Evolutionary conservation across 805 yeast species (phyloP), one percentile per base, ranked within the genome.

Genomic region (Aciculoconidium aculeatum): DNA sequence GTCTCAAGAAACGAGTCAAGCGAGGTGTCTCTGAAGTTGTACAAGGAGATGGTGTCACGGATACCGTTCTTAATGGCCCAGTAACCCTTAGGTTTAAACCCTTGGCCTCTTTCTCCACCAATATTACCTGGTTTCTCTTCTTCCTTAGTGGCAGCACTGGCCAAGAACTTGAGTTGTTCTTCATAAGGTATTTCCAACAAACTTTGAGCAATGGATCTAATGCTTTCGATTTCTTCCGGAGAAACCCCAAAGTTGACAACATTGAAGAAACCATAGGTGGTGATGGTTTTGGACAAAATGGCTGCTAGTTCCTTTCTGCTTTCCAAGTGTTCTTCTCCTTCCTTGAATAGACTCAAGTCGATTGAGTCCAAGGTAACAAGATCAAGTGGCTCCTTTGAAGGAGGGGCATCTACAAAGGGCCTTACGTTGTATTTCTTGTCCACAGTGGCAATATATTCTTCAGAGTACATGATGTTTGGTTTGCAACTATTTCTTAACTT

Each of bases 141-240:
- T 27, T 52, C 58, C 25, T 49, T 47, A n/a, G 41, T 46, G 11
- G 44, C 36, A n/a, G 58, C 58, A 28, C 59, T 49, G 2, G 58
- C 57, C 15, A 51, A 36, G 31, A 38, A 51, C 27, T 48, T 33
- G 7, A 33, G 23, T 31, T 55, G 48, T 13, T 39, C 47, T 13
- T 47, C 52, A 9, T 45, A 44, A 2, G 58, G 57, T n/a, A 53
- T 26, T 8, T 45, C 49, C 9, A 49, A 37, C 21, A 53, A 30
- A 18, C 49, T 37, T 15, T 55, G 53, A n/a, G 47, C 47, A 13
- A 54, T 41, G 7, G 51, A 36, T 28, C 49, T 33, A 4, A 49
- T 33, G 11, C 37, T 32, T 11, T 45, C 51, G 15, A 47, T 41
- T 29, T 39, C 32, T 15, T 47, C 45, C 8, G 23, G 23, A 9